These are phyloP conservation scores for Salvia rosmarinus DNA, from an alignment of 257 asterid species.

Conservation along the genomic window DNA sequence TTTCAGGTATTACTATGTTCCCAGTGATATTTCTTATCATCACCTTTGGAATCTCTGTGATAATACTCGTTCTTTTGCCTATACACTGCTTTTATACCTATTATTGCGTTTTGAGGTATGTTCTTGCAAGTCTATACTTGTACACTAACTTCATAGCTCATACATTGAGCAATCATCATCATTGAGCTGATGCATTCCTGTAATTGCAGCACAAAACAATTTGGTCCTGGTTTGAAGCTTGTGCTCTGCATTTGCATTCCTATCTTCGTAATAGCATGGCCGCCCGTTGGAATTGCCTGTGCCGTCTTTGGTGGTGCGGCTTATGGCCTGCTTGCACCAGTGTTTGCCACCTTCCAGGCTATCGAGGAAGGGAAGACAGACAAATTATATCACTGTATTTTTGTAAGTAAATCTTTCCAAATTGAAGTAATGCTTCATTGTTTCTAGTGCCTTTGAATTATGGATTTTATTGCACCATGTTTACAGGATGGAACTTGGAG, in stretches of 20 bases:
- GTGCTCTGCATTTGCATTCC: slow-evolving; percentile 54
- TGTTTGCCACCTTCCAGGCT: slow-evolving; percentile 83
- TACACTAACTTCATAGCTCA: slow-evolving; percentile 18
- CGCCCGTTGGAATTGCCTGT: slow-evolving; percentile 55
- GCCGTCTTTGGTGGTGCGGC: slow-evolving; percentile 71
- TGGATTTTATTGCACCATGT: slow-evolving; percentile 18
- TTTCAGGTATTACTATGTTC: slow-evolving; percentile 72
- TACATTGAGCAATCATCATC: not conserved
- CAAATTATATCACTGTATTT: slow-evolving; percentile 71
- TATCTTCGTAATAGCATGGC: slow-evolving; percentile 58
- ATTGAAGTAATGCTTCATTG: not conserved
- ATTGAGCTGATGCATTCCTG: not conserved
- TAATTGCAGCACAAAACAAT: slow-evolving; percentile 66
- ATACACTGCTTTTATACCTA: slow-evolving; percentile 70
- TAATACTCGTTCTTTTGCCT: slow-evolving; percentile 80
- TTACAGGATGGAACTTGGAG: slow-evolving; percentile 92
- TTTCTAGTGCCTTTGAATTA: slow-evolving; percentile 25
- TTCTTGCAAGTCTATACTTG: slow-evolving; percentile 18
- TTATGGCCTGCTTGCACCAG: slow-evolving; percentile 81
- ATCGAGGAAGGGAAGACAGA: slow-evolving; percentile 70
- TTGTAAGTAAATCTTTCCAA: slow-evolving; percentile 47
- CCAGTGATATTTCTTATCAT: slow-evolving; percentile 66
- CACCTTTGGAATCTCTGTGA: slow-evolving; percentile 58
- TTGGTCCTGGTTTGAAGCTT: slow-evolving; percentile 77
- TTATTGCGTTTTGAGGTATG: slow-evolving; percentile 75